Evolutionary conservation across 176 grass and related monocot genomes (phyloP).

Genomic region (Luzula sylvatica): DNA sequence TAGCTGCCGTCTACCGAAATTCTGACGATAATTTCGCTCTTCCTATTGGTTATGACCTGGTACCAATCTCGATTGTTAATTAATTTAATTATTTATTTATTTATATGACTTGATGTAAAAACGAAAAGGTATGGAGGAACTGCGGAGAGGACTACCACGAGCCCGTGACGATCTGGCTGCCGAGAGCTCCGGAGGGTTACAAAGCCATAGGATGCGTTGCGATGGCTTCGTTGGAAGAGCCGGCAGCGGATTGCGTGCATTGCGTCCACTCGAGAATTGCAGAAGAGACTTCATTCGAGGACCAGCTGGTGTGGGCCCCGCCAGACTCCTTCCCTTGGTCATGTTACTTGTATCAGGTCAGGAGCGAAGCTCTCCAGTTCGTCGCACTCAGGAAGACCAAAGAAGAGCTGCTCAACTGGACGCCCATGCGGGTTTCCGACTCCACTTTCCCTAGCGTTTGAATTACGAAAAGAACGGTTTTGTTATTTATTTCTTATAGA

Average conservation of each 20-base stretch:
- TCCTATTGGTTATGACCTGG: constrained; percentile 88
- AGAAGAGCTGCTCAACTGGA: constrained; percentile 41
- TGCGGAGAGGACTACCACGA: constrained; percentile 60
- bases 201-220: constrained; percentile 70
- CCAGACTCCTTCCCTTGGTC: constrained; percentile 83
- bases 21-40: constrained; percentile 57
- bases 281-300: constrained; percentile 67
- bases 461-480: background rate
- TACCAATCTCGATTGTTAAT: constrained; percentile 6
- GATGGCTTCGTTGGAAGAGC: constrained; percentile 53
- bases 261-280: constrained; percentile 43
- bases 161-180: constrained; percentile 75
- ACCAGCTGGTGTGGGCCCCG: constrained; percentile 68
- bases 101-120: no score
- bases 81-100: no score
- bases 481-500: background rate
- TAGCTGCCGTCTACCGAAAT: constrained; percentile 64
- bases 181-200: constrained; percentile 72
- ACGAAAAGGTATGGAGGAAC: constrained; percentile 79
- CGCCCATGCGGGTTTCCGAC: constrained; percentile 42
- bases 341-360: constrained; percentile 84
- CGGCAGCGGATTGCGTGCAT: constrained; percentile 38
- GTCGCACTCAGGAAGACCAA: constrained; percentile 62
- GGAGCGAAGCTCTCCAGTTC: constrained; percentile 62
- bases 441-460: background rate